Evolutionary conservation across 257 asterid genomes (phyloP).

Genomic region (Hygrophila difformis): DNA sequence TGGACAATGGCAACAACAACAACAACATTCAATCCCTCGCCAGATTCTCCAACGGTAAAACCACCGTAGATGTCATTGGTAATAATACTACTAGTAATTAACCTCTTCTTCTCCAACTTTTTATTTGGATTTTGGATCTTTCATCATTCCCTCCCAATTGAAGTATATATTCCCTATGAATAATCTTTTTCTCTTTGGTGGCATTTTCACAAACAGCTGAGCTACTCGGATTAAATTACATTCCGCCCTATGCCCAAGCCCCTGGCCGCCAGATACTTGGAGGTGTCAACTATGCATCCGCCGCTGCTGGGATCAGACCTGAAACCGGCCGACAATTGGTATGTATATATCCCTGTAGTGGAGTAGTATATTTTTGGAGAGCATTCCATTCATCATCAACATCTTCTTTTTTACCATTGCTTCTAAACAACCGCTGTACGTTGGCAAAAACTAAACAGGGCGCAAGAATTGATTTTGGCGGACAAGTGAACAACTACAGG

Average conservation of each 20-base stretch:
- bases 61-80: constrained; percentile 47
- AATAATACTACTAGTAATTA: too few relatives aligned
- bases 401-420: too few relatives aligned
- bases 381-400: too few relatives aligned
- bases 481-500: constrained; percentile 43
- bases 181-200: too few relatives aligned
- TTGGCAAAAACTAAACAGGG: constrained; percentile 17
- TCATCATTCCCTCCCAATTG: too few relatives aligned
- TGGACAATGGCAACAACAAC: constrained; percentile 70
- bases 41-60: constrained; percentile 55
- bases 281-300: constrained; percentile 83
- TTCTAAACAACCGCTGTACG: background rate
- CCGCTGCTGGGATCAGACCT: constrained; percentile 72
- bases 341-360: background rate
- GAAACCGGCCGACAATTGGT: constrained; percentile 89
- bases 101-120: too few relatives aligned
- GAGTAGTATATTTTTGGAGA: too few relatives aligned
- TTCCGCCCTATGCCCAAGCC: constrained; percentile 49
- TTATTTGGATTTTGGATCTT: too few relatives aligned
- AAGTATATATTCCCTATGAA: too few relatives aligned
- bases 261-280: constrained; percentile 45
- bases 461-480: constrained; percentile 22
- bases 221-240: constrained; percentile 48
- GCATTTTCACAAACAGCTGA: constrained; percentile 36
- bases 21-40: constrained; percentile 48